These are phyloP conservation scores for Climacium dendroides DNA, from an alignment of 225 moss, liverwort and hornwort genomes.

Conservation along the genomic window DNA sequence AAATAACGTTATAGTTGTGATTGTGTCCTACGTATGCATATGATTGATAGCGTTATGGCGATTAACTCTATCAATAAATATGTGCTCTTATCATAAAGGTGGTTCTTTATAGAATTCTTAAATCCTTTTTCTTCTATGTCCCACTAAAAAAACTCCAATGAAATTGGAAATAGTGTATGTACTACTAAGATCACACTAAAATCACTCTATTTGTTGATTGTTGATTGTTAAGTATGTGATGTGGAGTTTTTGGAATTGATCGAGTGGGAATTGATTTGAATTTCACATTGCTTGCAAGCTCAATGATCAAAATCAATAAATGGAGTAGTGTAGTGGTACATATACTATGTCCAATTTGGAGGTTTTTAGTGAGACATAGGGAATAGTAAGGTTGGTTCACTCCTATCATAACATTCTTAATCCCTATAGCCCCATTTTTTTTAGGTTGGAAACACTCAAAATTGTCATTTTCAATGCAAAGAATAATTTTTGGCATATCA, in stretches of 20 bases:
- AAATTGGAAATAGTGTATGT: no score
- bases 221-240: no score
- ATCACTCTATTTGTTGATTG: no score
- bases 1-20: background rate
- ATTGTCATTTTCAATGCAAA: rapidly evolving
- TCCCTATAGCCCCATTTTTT: background rate
- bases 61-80: background rate
- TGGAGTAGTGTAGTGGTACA: rapidly evolving
- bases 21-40: background rate
- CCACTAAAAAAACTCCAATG: no score
- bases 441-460: background rate
- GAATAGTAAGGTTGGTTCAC: background rate
- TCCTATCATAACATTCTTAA: background rate
- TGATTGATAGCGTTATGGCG: background rate
- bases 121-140: background rate
- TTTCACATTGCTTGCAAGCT: rapidly evolving
- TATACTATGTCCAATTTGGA: background rate
- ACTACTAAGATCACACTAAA: no score
- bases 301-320: background rate
- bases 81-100: background rate
- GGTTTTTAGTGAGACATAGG: background rate
- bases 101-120: background rate
- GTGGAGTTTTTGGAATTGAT: background rate
- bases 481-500: background rate
- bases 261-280: background rate